phyloP scores from a whole-genome alignment of 805 yeast species.

The Candida stauntonica region DNA sequence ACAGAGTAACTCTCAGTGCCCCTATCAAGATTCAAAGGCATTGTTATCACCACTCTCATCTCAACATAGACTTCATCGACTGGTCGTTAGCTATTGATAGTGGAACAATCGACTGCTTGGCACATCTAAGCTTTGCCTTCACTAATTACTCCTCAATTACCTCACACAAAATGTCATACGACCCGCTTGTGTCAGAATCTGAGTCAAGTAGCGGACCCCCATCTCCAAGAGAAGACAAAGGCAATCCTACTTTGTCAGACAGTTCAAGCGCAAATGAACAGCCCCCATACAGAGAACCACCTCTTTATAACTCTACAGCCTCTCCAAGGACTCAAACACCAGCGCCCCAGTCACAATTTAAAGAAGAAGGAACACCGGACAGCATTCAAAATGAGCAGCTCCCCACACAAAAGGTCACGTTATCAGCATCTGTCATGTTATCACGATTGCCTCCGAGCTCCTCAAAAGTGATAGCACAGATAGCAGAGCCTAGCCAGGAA shows the following conservation, averaged over 20 bases:
- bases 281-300: no score
- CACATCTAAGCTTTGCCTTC: no score
- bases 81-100: no score
- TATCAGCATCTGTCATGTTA: constrained; percentile 23
- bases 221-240: constrained; percentile 11
- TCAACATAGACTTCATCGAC: no score
- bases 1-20: no score
- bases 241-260: constrained; percentile 2
- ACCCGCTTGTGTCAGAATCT: constrained; percentile 23
- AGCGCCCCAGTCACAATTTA: no score
- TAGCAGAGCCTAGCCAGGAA: constrained; percentile 9
- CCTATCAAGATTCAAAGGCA: no score
- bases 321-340: no score
- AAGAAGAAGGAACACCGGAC: constrained; percentile 2
- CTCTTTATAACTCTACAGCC: no score
- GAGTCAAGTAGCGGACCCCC: constrained; percentile 22
- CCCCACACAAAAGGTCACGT: constrained; percentile 20
- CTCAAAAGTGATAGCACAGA: constrained; percentile 13
- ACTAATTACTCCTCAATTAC: no score
- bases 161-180: constrained; percentile 9
- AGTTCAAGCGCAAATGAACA: constrained; percentile 1
- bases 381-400: constrained; percentile 21
- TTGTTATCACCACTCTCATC: no score
- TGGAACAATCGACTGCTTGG: no score
- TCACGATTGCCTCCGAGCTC: constrained; percentile 20